These are phyloP conservation scores for Teratosphaeria nubilosa DNA, from an alignment of 2,329 filamentous ascomycete genomes.

Conservation along the genomic window DNA sequence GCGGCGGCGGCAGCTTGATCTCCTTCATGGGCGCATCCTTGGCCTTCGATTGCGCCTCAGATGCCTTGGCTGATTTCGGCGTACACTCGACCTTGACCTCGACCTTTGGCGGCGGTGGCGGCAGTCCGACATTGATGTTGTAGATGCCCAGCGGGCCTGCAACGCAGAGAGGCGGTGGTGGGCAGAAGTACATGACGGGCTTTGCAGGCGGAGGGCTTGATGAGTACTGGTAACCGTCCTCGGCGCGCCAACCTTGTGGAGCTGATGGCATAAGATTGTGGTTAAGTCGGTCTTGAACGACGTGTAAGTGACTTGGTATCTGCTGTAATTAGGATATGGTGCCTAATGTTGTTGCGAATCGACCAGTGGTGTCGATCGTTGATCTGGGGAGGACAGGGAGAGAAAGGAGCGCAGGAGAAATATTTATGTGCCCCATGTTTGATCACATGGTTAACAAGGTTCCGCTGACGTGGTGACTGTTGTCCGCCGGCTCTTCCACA, in stretches of 20 bases:
- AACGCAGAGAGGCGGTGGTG: not conserved
- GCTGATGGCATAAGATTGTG: not conserved
- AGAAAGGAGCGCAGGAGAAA: not conserved
- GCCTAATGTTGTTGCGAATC: not conserved
- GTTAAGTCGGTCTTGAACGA: not conserved
- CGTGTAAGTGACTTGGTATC: not conserved
- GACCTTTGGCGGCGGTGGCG: not conserved
- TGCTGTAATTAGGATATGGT: not conserved
- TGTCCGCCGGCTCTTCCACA: not conserved
- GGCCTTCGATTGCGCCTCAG: not conserved
- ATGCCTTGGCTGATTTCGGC: not conserved
- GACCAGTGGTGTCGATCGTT: not conserved
- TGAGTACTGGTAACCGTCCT: slow-evolving; percentile 1
- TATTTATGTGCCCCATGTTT: not conserved
- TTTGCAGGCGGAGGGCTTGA: not conserved
- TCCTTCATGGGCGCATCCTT: not conserved
- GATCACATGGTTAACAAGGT: not conserved
- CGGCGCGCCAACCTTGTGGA: slow-evolving; percentile 5
- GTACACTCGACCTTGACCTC: not conserved
- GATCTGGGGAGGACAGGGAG: not conserved
- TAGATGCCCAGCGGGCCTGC: slow-evolving; percentile 3
- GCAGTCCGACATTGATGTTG: not conserved
- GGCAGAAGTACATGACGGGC: not conserved
- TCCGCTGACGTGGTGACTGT: not conserved
- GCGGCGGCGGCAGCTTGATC: not conserved